Evolutionary conservation across 768 basidiomycete species (phyloP).

Genomic region (Pisolithus tinctorius): DNA sequence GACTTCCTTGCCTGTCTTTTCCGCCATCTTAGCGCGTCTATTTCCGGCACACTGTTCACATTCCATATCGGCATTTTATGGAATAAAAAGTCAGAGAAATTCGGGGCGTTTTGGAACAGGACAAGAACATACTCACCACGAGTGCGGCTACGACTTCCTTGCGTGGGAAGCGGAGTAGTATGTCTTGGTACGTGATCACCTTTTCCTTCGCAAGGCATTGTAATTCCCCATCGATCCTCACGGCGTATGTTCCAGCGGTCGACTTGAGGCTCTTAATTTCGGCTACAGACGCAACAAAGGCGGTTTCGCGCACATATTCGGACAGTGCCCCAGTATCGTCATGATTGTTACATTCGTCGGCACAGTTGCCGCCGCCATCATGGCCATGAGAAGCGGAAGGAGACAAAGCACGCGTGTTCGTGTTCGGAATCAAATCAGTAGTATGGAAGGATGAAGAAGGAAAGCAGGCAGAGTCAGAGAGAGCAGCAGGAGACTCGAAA

Average conservation of each 20-base stretch:
- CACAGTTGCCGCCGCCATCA: not conserved
- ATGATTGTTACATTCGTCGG: not conserved
- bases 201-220: conserved; percentile 8
- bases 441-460: not conserved
- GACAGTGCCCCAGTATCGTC: too few relatives aligned
- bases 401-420: not conserved
- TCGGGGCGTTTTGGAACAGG: not conserved
- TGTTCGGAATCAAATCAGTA: conserved; percentile 6
- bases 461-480: not conserved
- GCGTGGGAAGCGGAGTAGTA: conserved; percentile 13
- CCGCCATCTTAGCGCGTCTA: conserved; percentile 57
- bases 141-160: conserved; percentile 44
- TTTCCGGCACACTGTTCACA: conserved; percentile 54
- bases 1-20: conserved; percentile 39
- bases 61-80: not conserved
- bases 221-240: conserved; percentile 24
- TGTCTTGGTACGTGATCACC: conserved; percentile 17
- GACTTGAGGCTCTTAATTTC: conserved; percentile 19
- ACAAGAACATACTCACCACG: conserved; percentile 34
- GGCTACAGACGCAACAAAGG: conserved; percentile 13
- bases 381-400: conserved; percentile 26
- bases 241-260: conserved; percentile 13
- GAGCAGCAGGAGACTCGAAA: not conserved
- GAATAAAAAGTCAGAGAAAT: not conserved
- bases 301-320: not conserved